Conservation (phyloP, 371 early-diverging fungal species). For the Lichtheimia ornata region DNA sequence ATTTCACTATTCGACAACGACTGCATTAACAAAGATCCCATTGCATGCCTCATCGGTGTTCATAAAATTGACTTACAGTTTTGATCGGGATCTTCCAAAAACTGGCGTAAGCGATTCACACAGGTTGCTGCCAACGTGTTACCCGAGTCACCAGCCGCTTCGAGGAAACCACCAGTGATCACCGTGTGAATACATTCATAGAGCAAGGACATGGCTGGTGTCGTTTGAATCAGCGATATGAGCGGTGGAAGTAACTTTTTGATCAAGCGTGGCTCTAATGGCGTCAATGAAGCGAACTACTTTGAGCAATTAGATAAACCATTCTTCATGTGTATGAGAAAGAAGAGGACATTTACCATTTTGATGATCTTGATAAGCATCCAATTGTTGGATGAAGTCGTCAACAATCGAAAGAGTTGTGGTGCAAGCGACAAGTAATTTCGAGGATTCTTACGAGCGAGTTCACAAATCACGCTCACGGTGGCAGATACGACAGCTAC, state of each 20-base stretch:
- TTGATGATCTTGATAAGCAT: conserved; percentile 98
- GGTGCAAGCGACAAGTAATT: conserved; percentile 93
- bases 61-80: conserved; percentile 64
- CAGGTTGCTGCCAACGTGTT: conserved; percentile 83
- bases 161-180: conserved; percentile 87
- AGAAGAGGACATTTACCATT: conserved; percentile 55
- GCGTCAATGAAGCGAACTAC: conserved; percentile 90
- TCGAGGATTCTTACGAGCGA: conserved; percentile 88
- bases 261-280: conserved; percentile 90
- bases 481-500: conserved; percentile 88
- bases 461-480: conserved; percentile 94
- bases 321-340: background rate
- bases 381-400: conserved; percentile 92
- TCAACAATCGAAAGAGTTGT: conserved; percentile 86
- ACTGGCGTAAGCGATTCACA: conserved; percentile 80
- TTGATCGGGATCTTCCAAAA: conserved; percentile 89
- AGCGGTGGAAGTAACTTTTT: conserved; percentile 88
- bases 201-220: conserved; percentile 89
- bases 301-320: background rate
- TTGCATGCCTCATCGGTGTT: background rate
- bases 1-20: conserved; percentile 66
- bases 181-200: conserved; percentile 96
- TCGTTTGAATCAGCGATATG: conserved; percentile 82
- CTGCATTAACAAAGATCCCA: too few relatives aligned
- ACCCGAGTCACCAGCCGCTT: conserved; percentile 62